Conservation (phyloP, 257 asterid genomes). For the Nyctanthes arbortristis region DNA sequence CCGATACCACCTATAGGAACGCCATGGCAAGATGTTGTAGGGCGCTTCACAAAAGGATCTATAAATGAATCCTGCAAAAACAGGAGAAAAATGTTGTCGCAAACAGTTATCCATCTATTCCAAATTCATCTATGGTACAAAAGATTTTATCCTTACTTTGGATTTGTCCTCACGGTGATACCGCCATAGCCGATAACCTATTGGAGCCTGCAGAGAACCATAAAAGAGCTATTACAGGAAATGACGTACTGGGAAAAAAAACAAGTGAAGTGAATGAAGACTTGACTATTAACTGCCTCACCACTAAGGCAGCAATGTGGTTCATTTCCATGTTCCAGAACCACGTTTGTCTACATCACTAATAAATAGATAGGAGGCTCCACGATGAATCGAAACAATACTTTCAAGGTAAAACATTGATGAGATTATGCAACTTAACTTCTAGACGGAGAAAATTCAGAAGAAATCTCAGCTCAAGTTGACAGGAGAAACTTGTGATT, state of each 20-base stretch:
- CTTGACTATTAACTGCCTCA: neutral
- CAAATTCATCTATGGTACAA: slow-evolving; percentile 25
- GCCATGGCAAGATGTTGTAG: slow-evolving; percentile 79
- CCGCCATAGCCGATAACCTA: slow-evolving; percentile 86
- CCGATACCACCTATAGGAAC: slow-evolving; percentile 98
- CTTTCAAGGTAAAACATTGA: neutral
- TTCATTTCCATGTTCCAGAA: slow-evolving; percentile 11
- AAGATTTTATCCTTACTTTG: slow-evolving; percentile 37
- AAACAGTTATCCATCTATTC: slow-evolving; percentile 14
- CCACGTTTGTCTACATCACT: neutral
- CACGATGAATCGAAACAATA: neutral
- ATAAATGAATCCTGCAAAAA: slow-evolving; percentile 66
- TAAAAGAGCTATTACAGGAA: slow-evolving; percentile 14
- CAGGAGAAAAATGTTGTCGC: slow-evolving; percentile 21
- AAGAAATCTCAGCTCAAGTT: neutral
- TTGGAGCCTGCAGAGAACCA: slow-evolving; percentile 67
- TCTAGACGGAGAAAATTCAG: neutral
- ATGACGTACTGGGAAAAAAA: neutral
- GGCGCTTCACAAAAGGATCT: slow-evolving; percentile 85
- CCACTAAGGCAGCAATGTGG: neutral
- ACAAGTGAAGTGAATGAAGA: slow-evolving; percentile 21
- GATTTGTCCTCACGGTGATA: slow-evolving; percentile 53
- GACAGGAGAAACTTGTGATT: neutral
- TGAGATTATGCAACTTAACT: neutral
- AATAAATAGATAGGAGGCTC: neutral